These are phyloP conservation scores for Poa annua DNA, from an alignment of 176 grass and related monocot genomes.

Conservation along the genomic window DNA sequence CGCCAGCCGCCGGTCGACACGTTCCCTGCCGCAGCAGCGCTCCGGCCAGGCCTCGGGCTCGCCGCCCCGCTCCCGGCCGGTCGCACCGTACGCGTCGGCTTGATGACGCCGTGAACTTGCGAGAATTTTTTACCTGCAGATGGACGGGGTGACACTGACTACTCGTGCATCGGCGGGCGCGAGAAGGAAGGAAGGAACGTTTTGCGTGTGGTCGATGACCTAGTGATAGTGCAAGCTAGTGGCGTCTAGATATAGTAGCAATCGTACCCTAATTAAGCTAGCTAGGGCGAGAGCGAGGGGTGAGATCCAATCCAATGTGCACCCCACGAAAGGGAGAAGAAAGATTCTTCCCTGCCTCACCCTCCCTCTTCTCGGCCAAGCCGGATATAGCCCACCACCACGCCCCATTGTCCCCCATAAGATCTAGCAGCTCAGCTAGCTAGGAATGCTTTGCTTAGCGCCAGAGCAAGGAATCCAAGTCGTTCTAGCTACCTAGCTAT, in stretches of 20 bases:
- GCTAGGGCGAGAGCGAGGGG: conserved; percentile 17
- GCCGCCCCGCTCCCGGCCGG: neutral
- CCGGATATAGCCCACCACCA: conserved; percentile 44
- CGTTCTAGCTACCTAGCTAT: neutral
- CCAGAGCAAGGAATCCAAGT: neutral
- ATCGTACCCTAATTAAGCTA: conserved; percentile 6
- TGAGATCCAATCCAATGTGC: conserved; percentile 55
- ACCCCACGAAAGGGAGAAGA: conserved; percentile 39
- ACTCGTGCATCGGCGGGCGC: neutral
- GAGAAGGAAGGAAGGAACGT: neutral
- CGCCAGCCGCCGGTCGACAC: conserved; percentile 54
- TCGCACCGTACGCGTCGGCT: neutral
- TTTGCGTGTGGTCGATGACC: conserved; percentile 2
- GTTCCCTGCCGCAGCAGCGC: no score
- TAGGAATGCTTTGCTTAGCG: neutral
- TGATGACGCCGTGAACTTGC: neutral
- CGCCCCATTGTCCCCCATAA: no score
- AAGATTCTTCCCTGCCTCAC: conserved; percentile 42
- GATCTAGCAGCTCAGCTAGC: neutral
- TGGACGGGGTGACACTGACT: neutral
- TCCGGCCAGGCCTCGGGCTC: conserved; percentile 14
- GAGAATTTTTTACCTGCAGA: neutral
- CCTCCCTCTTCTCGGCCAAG: conserved; percentile 3
- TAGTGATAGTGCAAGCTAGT: neutral
- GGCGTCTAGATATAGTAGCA: conserved; percentile 7